Percentiles rank a stretch among this genome's conserved stretches.
These are phyloP conservation scores for Cucumis sativus DNA, from an alignment of 306 rosid genomes.

Conservation along the genomic window DNA sequence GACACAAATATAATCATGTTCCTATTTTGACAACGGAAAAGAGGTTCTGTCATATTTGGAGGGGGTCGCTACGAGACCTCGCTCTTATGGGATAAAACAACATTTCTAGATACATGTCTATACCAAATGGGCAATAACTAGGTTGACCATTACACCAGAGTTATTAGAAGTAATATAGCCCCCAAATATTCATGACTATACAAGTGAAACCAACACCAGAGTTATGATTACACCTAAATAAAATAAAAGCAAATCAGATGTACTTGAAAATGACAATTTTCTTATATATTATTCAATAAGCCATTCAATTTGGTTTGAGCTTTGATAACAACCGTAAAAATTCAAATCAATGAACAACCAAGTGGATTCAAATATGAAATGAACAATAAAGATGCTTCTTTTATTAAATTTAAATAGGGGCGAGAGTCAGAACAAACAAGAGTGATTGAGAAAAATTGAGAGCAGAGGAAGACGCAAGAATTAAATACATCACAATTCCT, in stretches of 20 bases:
- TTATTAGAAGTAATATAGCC: neutral
- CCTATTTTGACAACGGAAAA: too few relatives aligned
- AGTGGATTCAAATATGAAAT: neutral
- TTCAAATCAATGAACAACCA: neutral
- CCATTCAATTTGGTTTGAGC: neutral
- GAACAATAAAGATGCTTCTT: neutral
- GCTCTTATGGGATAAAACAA: too few relatives aligned
- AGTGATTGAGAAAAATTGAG: neutral
- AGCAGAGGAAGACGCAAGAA: conserved; percentile 2
- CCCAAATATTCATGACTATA: neutral
- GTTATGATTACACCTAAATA: neutral
- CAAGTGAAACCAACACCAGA: neutral
- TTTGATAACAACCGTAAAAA: neutral
- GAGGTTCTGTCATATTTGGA: too few relatives aligned
- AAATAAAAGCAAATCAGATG: neutral
- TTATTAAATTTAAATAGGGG: neutral
- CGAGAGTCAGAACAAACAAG: neutral
- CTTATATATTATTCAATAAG: neutral
- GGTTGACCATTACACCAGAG: too few relatives aligned
- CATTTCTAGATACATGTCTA: too few relatives aligned
- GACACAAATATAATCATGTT: too few relatives aligned
- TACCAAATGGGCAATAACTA: too few relatives aligned
- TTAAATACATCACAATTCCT: neutral
- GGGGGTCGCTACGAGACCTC: too few relatives aligned
- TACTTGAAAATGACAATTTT: neutral